These are phyloP conservation scores for Benincasa hispida DNA, from an alignment of 306 rosid genomes.

Conservation along the genomic window DNA sequence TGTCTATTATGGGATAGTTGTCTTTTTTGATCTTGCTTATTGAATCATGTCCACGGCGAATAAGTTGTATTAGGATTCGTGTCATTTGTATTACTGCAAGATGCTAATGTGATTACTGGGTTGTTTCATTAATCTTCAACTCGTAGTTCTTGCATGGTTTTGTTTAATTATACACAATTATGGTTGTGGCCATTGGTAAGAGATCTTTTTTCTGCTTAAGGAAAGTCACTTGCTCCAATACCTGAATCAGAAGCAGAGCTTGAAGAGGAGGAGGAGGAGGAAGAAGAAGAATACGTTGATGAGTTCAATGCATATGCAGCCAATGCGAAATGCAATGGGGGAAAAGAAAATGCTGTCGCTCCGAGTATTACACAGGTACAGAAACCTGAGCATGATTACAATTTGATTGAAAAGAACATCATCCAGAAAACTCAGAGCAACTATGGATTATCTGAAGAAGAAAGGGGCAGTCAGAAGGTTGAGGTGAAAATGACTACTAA, in stretches of 20 bases:
- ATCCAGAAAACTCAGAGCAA: conserved; percentile 16
- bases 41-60: background rate
- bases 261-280: conserved; percentile 65
- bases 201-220: conserved; percentile 49
- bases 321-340: conserved; percentile 21
- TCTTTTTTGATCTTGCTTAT: background rate
- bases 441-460: conserved; percentile 24
- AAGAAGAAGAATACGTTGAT: conserved; percentile 25
- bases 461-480: conserved; percentile 20
- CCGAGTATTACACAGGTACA: conserved; percentile 19
- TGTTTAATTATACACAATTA: background rate
- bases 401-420: conserved; percentile 12
- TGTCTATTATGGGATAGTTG: background rate
- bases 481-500: conserved; percentile 16
- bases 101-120: background rate
- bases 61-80: background rate
- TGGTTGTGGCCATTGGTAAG: conserved; percentile 23
- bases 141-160: background rate
- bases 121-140: background rate
- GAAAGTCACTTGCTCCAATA: conserved; percentile 98
- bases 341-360: conserved; percentile 9
- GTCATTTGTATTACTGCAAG: background rate
- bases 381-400: conserved; percentile 21
- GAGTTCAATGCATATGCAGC: conserved; percentile 15
- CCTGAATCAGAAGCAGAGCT: conserved; percentile 85